Evolutionary conservation across 2,329 filamentous ascomycete species (phyloP), one percentile per base, ranked within the genome.

Genomic region (Sclerotinia minor): DNA sequence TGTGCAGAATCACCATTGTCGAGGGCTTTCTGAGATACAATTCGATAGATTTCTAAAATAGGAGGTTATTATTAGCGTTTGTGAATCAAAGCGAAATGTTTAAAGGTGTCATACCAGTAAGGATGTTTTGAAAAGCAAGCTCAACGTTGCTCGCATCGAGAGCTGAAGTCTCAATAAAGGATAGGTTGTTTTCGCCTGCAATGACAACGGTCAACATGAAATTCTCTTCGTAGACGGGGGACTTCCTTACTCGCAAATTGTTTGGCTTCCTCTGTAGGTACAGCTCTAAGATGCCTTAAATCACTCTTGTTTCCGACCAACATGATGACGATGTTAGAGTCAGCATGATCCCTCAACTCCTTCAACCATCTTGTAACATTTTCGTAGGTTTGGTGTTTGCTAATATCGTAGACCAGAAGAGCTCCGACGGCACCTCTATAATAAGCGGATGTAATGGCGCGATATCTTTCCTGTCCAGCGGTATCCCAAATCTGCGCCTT

Each of bases 401-500:
- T 97, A 81, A 98, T 98, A 81, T 99, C 94, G 84, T 99, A 99
- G 78, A 99, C 95, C 73, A 99, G 92, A 70, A 99, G 89, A 72
- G 95, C 95, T 76, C 95, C 95, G 68, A 99, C 95, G 67, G 95
- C 96, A 77, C 95, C 96, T 77, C 95, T 91, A 83, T 99, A 99
- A 85, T 99, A 99, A 75, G 95, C 95, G 69, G 95, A 97, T 75
- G 95, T 99, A 81, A 99, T 99, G 80, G 95, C 95, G 79, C 96
- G 92, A 85, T 98, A 99, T 80, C 95, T 91, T 83, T 99, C 95
- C 84, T 99, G 95, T 75, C 95, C 95, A 74, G 95, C 95, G 69
- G 95, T 99, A 84, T 99, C 95, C 95, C 96, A 99, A 78, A 99
- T 99, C 85, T 99, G 95, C 76, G 95, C 95, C 87, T 99, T 99